Evolutionary conservation across 495 filamentous ascomycete genomes (phyloP).

Genomic region (Coniosporium apollinis): DNA sequence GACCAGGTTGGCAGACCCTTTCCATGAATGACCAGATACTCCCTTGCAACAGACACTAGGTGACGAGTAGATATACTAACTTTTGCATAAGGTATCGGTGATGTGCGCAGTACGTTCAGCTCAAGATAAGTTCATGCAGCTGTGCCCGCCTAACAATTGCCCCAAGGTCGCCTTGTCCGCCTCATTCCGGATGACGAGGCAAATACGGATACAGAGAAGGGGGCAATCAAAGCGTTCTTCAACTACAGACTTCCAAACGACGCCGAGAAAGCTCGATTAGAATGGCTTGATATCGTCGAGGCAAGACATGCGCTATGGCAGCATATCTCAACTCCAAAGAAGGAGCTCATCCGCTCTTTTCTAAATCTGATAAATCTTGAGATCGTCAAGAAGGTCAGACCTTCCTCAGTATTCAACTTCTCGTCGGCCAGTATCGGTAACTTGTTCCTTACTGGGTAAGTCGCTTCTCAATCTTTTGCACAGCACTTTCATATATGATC

Average conservation of each 20-base stretch:
- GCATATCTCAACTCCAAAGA: conserved; percentile 63
- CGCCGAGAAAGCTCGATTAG: conserved; percentile 32
- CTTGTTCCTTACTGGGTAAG: conserved; percentile 79
- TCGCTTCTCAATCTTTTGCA: conserved; percentile 43
- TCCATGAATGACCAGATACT: no score
- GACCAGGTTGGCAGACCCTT: conserved; percentile 43
- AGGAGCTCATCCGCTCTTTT: conserved; percentile 80
- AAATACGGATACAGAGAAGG: conserved; percentile 42
- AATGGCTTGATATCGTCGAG: conserved; percentile 87
- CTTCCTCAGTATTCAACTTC: conserved; percentile 74
- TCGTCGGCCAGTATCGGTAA: conserved; percentile 82
- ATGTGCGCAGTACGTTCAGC: conserved; percentile 58
- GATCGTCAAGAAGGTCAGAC: conserved; percentile 69
- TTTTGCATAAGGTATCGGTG: conserved; percentile 47
- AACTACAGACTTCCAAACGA: conserved; percentile 62
- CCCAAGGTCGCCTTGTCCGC: conserved; percentile 66
- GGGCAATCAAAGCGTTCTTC: conserved; percentile 63
- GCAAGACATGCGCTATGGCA: conserved; percentile 59
- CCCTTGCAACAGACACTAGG: no score
- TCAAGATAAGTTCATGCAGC: not conserved
- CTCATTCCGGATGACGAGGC: conserved; percentile 49
- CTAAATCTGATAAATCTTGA: conserved; percentile 79
- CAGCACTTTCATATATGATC: not conserved
- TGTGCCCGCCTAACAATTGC: no score
- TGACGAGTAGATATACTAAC: no score